Conservation (phyloP, 768 basidiomycete species). For the Boletus rubescentipes region DNA sequence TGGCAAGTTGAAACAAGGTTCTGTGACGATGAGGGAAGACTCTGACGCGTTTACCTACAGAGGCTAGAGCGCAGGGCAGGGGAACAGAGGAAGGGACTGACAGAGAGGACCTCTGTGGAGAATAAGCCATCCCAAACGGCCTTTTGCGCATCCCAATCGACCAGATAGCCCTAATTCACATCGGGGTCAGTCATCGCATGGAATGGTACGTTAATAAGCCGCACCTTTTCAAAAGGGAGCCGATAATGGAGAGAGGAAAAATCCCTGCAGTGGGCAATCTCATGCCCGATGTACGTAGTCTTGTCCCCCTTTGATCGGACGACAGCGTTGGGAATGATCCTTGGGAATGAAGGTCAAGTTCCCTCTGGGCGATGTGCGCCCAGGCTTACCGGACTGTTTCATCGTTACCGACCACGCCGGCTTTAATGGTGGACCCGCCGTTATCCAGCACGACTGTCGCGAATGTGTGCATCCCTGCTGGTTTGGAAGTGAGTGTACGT, state of each 20-base stretch:
- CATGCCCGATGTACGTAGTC: constrained; percentile 81
- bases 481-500: not conserved
- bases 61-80: constrained; percentile 11
- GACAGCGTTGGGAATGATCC: constrained; percentile 78
- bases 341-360: constrained; percentile 28
- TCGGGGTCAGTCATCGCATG: constrained; percentile 13
- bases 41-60: constrained; percentile 68
- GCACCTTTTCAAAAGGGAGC: constrained; percentile 85
- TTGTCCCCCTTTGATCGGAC: constrained; percentile 84
- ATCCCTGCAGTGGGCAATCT: constrained; percentile 74
- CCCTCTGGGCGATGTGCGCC: not conserved
- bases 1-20: constrained; percentile 92
- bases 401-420: constrained; percentile 47
- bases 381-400: constrained; percentile 28
- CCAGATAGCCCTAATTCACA: constrained; percentile 73
- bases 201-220: not conserved
- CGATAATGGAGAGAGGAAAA: constrained; percentile 80
- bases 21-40: constrained; percentile 81
- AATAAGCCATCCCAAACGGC: constrained; percentile 92
- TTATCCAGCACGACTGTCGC: constrained; percentile 79
- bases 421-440: constrained; percentile 81
- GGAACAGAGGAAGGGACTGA: constrained; percentile 31
- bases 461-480: constrained; percentile 6
- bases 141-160: constrained; percentile 96
- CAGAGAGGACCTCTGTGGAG: constrained; percentile 66